Conservation (phyloP, 495 filamentous ascomycete genomes). For the Viridothelium virens region DNA sequence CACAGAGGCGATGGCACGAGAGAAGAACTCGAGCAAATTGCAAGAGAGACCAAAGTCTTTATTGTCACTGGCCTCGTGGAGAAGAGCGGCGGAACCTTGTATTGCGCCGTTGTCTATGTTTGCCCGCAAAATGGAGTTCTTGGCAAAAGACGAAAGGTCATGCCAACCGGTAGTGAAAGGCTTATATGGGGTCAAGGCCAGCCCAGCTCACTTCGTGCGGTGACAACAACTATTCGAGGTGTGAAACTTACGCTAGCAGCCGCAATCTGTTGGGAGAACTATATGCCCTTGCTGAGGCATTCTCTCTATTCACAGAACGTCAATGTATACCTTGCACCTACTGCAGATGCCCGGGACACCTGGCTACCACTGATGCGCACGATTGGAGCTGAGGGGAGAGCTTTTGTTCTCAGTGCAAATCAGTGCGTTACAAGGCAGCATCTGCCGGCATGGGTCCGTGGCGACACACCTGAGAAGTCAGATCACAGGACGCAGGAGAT, state of each 20-base stretch:
- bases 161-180: constrained; percentile 81
- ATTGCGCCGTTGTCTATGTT: constrained; percentile 77
- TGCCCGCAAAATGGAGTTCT: constrained; percentile 62
- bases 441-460: constrained; percentile 50
- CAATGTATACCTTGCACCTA: constrained; percentile 87
- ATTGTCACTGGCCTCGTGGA: constrained; percentile 75
- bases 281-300: constrained; percentile 80
- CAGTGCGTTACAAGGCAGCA: constrained; percentile 61
- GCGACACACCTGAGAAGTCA: constrained; percentile 12
- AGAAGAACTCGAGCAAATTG: constrained; percentile 66
- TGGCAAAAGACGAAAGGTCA: constrained; percentile 89
- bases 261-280: constrained; percentile 97
- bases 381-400: constrained; percentile 68
- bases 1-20: constrained; percentile 76
- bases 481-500: not conserved
- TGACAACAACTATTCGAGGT: constrained; percentile 71
- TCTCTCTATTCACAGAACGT: constrained; percentile 85
- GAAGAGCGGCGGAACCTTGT: constrained; percentile 69
- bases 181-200: constrained; percentile 87
- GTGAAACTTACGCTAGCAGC: constrained; percentile 70
- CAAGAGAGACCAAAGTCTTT: constrained; percentile 70
- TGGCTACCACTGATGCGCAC: constrained; percentile 82
- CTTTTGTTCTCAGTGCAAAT: constrained; percentile 81
- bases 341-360: constrained; percentile 75
- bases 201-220: constrained; percentile 67